Evolutionary conservation across 225 moss, liverwort and hornwort genomes (phyloP).

Genomic region (Rhytidiadelphus loreus): DNA sequence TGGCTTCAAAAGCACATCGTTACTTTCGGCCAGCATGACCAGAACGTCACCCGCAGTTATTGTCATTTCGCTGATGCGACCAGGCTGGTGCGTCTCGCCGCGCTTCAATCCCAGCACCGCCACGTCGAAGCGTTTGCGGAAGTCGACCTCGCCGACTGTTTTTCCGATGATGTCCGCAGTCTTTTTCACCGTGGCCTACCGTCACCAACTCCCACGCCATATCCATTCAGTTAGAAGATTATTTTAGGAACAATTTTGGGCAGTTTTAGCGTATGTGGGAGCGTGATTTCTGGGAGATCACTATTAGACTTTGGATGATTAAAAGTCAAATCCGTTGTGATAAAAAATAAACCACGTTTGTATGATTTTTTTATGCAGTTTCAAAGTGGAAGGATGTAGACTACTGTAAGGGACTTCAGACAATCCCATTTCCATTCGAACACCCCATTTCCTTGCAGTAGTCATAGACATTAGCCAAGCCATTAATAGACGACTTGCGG

Average conservation of each 20-base stretch:
- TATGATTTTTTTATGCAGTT: not conserved
- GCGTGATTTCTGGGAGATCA: not conserved
- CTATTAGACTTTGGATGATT: not conserved
- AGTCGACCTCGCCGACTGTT: constrained; percentile 8
- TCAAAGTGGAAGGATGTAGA: not conserved
- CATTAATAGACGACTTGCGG: too few species aligned
- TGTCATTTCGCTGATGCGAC: constrained; percentile 8
- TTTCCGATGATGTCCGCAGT: constrained; percentile 5
- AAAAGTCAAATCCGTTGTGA: not conserved
- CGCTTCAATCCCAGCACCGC: constrained; percentile 14
- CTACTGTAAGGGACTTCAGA: not conserved
- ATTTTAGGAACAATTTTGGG: not conserved
- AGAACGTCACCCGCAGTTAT: not conserved
- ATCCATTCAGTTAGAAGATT: not conserved
- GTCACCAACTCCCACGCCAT: not conserved
- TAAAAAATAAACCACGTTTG: too few species aligned
- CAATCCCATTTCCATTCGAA: not conserved
- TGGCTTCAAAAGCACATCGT: not conserved
- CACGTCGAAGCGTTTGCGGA: constrained; percentile 13
- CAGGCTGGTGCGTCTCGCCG: not conserved
- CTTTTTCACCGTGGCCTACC: constrained; percentile 4
- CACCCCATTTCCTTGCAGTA: not conserved
- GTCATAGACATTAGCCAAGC: not conserved
- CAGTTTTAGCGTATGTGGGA: not conserved
- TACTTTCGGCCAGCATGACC: not conserved